These are phyloP conservation scores for Tillandsia leiboldiana DNA, from an alignment of 176 grass and related monocot genomes.

Conservation along the genomic window DNA sequence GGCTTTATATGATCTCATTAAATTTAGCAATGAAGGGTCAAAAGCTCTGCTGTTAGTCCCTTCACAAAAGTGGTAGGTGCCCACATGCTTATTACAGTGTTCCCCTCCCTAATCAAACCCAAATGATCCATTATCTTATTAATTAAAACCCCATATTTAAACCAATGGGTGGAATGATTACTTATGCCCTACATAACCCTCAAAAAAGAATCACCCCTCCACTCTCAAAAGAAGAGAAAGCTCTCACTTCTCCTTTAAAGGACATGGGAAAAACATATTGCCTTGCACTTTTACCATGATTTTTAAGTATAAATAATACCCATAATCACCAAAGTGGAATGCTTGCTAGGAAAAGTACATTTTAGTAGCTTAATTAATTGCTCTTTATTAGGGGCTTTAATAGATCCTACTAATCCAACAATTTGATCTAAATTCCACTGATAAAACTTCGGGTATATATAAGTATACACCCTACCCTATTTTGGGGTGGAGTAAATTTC, in stretches of 20 bases:
- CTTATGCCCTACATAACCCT: not conserved
- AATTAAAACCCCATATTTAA: not conserved
- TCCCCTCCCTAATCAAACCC: too few species aligned
- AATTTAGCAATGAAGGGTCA: too few species aligned
- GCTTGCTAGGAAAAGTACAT: not conserved
- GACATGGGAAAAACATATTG: not conserved
- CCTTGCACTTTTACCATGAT: not conserved
- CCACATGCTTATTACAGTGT: not conserved
- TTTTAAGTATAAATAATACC: not conserved
- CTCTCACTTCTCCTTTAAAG: not conserved
- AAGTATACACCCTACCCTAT: too few species aligned
- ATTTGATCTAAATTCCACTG: too few species aligned
- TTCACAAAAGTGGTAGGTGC: not conserved
- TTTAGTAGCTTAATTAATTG: too few species aligned
- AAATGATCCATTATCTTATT: not conserved
- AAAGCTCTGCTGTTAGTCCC: too few species aligned
- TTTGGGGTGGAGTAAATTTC: too few species aligned
- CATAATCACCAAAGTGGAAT: slow-evolving; percentile 7
- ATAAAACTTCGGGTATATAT: too few species aligned
- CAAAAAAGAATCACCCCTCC: not conserved
- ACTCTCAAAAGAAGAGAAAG: slow-evolving; percentile 26
- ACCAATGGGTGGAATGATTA: slow-evolving; percentile 22
- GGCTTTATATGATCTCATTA: too few species aligned
- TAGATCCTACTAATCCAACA: too few species aligned
- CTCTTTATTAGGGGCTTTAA: too few species aligned